phyloP scores from a whole-genome alignment of 179 eudicot genomes.

The Spinacia oleracea region DNA sequence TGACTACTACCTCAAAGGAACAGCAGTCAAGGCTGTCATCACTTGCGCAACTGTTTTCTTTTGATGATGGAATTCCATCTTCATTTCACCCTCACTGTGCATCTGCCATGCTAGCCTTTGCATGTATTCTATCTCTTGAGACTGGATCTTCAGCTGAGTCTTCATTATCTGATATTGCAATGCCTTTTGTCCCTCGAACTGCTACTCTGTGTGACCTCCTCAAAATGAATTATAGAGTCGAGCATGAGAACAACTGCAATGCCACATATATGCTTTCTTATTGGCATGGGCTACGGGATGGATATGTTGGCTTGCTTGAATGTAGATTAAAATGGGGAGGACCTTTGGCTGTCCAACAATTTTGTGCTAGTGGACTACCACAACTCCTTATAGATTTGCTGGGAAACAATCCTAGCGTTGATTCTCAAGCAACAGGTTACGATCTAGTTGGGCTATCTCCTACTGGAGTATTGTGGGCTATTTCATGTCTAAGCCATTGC shows the following conservation, averaged over 20 bases:
- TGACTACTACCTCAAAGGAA: conserved; percentile 74
- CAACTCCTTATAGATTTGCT: conserved; percentile 76
- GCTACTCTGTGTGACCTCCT: conserved; percentile 78
- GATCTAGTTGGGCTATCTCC: conserved; percentile 81
- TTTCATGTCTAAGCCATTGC: conserved; percentile 81
- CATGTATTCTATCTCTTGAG: conserved; percentile 82
- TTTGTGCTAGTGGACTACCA: conserved; percentile 95
- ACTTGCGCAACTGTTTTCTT: conserved; percentile 76
- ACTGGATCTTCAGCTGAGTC: conserved; percentile 48
- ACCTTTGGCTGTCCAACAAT: conserved; percentile 82
- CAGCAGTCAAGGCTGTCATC: conserved; percentile 81
- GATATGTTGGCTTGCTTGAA: conserved; percentile 83
- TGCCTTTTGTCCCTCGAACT: conserved; percentile 83
- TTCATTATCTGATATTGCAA: conserved; percentile 63
- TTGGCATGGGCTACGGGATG: conserved; percentile 94
- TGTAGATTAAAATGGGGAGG: conserved; percentile 87
- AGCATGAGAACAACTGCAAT: conserved; percentile 36
- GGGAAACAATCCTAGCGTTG: conserved; percentile 38
- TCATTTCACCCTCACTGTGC: conserved; percentile 65
- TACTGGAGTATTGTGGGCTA: conserved; percentile 81
- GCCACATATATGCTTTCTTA: conserved; percentile 55
- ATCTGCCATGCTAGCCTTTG: conserved; percentile 89
- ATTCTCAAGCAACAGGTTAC: conserved; percentile 41
- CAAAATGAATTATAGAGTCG: conserved; percentile 42
- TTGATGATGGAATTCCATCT: conserved; percentile 57